Conservation (phyloP, 208 protist species). For the Crithidia mellificae region DNA sequence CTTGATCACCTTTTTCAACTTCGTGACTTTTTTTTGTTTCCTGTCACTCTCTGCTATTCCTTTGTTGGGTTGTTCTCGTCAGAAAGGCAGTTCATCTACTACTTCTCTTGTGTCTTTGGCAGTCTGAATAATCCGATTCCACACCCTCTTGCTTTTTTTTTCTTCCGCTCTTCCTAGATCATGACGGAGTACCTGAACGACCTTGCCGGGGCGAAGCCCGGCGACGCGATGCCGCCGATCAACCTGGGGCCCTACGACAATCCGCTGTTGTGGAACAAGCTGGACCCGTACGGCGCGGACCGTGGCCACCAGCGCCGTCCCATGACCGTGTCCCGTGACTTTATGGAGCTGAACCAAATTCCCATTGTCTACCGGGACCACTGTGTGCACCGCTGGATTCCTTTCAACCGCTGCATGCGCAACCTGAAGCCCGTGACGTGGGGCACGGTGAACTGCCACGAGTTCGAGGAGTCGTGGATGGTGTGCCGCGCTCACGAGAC, state of each 20-base stretch:
- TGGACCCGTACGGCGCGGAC: constrained; percentile 91
- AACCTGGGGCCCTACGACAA: constrained; percentile 92
- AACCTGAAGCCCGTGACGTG: constrained; percentile 88
- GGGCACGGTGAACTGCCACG: constrained; percentile 87
- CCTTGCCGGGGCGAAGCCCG: constrained; percentile 47
- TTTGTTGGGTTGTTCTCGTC: too few relatives aligned
- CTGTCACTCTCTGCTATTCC: neutral
- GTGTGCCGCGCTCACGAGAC: constrained; percentile 86
- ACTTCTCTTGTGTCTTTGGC: constrained; percentile 2
- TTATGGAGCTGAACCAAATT: constrained; percentile 89
- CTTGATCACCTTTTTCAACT: neutral
- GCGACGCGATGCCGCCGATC: constrained; percentile 72
- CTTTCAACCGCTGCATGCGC: constrained; percentile 79
- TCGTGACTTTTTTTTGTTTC: constrained; percentile 15
- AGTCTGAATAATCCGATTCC: too few relatives aligned
- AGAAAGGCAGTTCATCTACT: too few relatives aligned
- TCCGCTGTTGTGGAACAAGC: constrained; percentile 89
- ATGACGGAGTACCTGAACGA: constrained; percentile 91
- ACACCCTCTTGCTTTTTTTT: neutral
- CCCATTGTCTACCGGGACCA: constrained; percentile 88
- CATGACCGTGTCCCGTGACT: constrained; percentile 86
- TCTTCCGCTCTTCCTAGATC: neutral
- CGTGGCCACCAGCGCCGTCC: constrained; percentile 88
- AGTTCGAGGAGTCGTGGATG: constrained; percentile 90
- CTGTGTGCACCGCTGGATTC: constrained; percentile 88